Conservation (phyloP, 768 basidiomycete species). For the Leccinum truebloodii region DNA sequence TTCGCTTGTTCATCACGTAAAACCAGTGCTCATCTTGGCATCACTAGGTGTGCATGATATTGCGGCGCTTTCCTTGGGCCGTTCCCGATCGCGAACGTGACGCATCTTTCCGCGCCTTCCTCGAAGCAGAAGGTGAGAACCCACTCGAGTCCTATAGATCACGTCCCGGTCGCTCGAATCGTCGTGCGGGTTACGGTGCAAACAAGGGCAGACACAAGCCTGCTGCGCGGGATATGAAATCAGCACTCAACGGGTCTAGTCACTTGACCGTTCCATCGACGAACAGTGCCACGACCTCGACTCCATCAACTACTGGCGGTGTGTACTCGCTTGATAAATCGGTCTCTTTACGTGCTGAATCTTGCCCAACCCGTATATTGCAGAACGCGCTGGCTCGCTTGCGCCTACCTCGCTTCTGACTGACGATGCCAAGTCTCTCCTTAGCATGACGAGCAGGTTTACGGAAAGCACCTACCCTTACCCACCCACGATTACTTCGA, state of each 20-base stretch:
- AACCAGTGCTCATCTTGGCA: slow-evolving; percentile 11
- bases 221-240: neutral
- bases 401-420: slow-evolving; percentile 19
- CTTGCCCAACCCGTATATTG: neutral
- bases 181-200: slow-evolving; percentile 4
- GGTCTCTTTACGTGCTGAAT: slow-evolving; percentile 15
- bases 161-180: slow-evolving; percentile 14
- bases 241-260: slow-evolving; percentile 1
- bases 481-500: slow-evolving; percentile 21
- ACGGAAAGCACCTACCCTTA: slow-evolving; percentile 32
- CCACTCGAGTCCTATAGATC: slow-evolving; percentile 36
- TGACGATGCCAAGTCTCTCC: slow-evolving; percentile 30
- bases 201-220: slow-evolving; percentile 8
- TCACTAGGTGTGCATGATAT: slow-evolving; percentile 76
- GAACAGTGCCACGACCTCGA: neutral
- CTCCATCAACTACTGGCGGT: slow-evolving; percentile 21
- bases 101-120: slow-evolving; percentile 87
- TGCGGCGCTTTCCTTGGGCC: slow-evolving; percentile 98
- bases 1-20: slow-evolving; percentile 11
- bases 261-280: slow-evolving; percentile 8
- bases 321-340: slow-evolving; percentile 14
- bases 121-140: slow-evolving; percentile 88
- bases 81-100: slow-evolving; percentile 95
- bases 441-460: slow-evolving; percentile 30
- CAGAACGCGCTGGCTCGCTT: slow-evolving; percentile 19